Conservation (phyloP, 2,329 filamentous ascomycete genomes). For the Fusarium coicis region DNA sequence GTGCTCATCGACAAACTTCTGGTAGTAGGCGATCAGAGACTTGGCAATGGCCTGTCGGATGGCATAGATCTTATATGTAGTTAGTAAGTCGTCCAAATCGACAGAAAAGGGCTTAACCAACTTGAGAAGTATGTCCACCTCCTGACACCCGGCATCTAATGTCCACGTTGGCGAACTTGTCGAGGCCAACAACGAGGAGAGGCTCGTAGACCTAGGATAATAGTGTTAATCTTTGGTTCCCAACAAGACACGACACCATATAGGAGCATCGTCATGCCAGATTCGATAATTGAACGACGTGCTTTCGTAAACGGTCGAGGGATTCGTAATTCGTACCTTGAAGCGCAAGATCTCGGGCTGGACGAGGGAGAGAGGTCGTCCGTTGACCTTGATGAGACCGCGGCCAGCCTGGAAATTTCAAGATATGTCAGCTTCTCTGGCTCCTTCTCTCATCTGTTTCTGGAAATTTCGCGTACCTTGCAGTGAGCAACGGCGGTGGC, state of each 20-base stretch:
- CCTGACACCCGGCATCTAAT: constrained; percentile 82
- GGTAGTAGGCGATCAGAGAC: constrained; percentile 84
- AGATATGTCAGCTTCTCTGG: constrained; percentile 45
- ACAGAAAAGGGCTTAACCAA: no score
- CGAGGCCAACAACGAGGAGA: constrained; percentile 93
- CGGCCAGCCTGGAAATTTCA: constrained; percentile 52
- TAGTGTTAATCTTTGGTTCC: constrained; percentile 37
- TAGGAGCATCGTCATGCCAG: not conserved
- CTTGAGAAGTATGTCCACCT: constrained; percentile 68
- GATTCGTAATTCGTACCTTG: constrained; percentile 72
- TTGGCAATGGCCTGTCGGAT: constrained; percentile 99
- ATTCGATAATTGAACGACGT: not conserved
- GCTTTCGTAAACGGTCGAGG: not conserved
- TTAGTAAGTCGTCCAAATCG: not conserved
- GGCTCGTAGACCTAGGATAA: constrained; percentile 89
- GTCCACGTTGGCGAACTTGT: constrained; percentile 97
- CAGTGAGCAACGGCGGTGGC: constrained; percentile 91
- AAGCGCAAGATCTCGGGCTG: constrained; percentile 97
- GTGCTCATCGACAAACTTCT: constrained; percentile 99
- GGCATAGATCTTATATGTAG: constrained; percentile 93
- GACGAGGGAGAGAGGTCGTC: constrained; percentile 91
- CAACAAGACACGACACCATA: not conserved
- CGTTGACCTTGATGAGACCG: constrained; percentile 98
- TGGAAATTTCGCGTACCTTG: constrained; percentile 70
- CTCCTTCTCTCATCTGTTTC: not conserved